Base-by-base conservation (phyloP, 768 basidiomycete genomes). In the Polyporus arcularius region DNA sequence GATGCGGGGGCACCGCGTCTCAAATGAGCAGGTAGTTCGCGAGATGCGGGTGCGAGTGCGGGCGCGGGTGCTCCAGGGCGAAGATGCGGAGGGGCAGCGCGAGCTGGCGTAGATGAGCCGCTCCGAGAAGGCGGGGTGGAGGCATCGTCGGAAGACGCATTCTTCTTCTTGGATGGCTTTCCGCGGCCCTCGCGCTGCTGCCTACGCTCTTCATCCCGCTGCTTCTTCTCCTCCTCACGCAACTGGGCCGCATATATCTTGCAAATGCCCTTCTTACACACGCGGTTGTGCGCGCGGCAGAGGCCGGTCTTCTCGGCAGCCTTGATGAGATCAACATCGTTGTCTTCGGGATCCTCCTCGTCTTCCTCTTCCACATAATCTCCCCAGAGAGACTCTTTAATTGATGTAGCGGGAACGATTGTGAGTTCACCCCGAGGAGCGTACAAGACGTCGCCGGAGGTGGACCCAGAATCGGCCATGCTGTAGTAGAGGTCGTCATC, bases 181-280 rank as follows among this genome's bases (percentile, higher is more conserved):
- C 21, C 11, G 32, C 26, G 18, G 30, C 11, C 51, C 18, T 52
- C 53, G n/a, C 58, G 64, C 32, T 47, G 40, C 52, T 35, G 47
- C 32, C 55, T 62, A n/a, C 67, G 64, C 50, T 74, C 42, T 48
- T 70, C 64, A 3, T 11, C 53, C 15, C 70, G 60, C 15, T 66
- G 40, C 10, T 62, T 67, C 28, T 65, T 60, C 48, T 65, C 68
- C 4, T 47, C 2, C 1, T 60, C 43, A 26, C 73, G 69, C 18
- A 68, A 10, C 60, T 72, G 70, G 35, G n/a, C 65, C 2, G 72
- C 73, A 48, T 75, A 74, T 58, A 71, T 71, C 52, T 51, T 55
- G 39, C 76, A 77, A 47, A 77, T 77, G 54, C 76, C 74, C 61
- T 73, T 74, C 58, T 65, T 74, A 66, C 76, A 77, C 14, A 76